These are phyloP conservation scores for Rhytidiadelphus loreus DNA, from an alignment of 225 moss, liverwort and hornwort species.

Conservation along the genomic window DNA sequence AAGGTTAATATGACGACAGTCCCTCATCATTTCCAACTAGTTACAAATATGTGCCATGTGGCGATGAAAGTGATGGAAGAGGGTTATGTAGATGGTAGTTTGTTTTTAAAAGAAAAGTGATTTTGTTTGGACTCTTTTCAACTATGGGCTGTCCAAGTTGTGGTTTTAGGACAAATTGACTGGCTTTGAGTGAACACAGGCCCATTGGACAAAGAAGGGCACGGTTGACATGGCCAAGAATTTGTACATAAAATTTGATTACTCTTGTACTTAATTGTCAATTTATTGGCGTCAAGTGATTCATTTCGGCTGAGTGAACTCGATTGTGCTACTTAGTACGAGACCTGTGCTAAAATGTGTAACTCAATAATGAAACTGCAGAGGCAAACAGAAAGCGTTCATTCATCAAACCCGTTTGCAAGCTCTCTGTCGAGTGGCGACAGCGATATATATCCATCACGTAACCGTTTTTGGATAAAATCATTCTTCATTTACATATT, in stretches of 20 bases:
- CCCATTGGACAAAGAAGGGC: neutral
- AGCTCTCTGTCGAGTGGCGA: neutral
- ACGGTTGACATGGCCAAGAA: neutral
- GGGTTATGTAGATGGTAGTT: neutral
- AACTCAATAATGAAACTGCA: neutral
- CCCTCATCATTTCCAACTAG: neutral
- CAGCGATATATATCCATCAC: neutral
- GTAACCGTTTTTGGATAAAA: neutral
- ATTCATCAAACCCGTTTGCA: neutral
- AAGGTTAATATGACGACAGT: too few relatives aligned
- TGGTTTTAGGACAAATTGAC: neutral
- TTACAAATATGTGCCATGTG: neutral
- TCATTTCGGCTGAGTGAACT: neutral
- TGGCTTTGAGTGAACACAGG: neutral
- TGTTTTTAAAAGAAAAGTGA: neutral
- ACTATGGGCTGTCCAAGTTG: neutral
- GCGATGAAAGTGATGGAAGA: neutral
- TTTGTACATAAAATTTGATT: neutral
- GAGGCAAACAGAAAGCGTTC: neutral
- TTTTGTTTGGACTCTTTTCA: neutral
- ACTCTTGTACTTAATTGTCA: neutral
- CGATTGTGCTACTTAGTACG: neutral
- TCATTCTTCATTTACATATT: neutral
- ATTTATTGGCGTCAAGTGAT: neutral
- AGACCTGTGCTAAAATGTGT: neutral